Base-by-base conservation (phyloP, 2,329 filamentous ascomycete species). In the Alternaria panax region DNA sequence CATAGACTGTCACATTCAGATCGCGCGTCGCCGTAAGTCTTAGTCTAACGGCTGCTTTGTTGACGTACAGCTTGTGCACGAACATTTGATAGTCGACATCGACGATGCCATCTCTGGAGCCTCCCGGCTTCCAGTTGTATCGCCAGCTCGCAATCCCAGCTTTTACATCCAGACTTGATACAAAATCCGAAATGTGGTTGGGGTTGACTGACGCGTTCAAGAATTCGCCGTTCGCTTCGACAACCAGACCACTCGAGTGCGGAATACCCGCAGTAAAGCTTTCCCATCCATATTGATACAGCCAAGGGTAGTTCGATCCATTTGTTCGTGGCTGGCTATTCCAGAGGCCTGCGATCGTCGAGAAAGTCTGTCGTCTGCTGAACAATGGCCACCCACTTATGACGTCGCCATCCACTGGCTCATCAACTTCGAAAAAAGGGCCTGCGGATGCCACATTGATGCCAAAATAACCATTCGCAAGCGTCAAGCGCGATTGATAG, bases 241-340 rank as follows among this genome's bases (percentile, higher is more conserved):
- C 80, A 34, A 88, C 74, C 36, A 90, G 77, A 1, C 85, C 87
- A 25, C 83, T 83, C 83, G 88, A 90, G 71, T 92, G 89, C 7
- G 90, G 90, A 16, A 92, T 83, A 24, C 90, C 90, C 51, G 85
- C 86, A 62, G 92, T 90, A 51, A 90, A 88, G 66, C 86, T 90
- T 68, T 92, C 90, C 57, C 86, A 85, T 7, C 89, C 89, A 75
- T 90, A 89, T 65, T 91, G 86, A 56, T 86, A 82, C 42, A 92
- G 74, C 88, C 90, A 91, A 0, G 83, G 82, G 65, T 89, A 91
- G 66, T 91, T 91, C 7, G 85, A 84, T 0, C 84, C 83, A 43
- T 86, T 87, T 0, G 84, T 86, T 28, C 80, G 83, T 3, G 82
- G 80, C 70, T 90, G 87, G 3, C 80, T 80, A 62, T 90, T 83